A percentile compares a stretch with the other conserved stretches of the same genome.
Evolutionary conservation across 768 basidiomycete genomes (phyloP).

Genomic region (Pulveroboletus sp.): DNA sequence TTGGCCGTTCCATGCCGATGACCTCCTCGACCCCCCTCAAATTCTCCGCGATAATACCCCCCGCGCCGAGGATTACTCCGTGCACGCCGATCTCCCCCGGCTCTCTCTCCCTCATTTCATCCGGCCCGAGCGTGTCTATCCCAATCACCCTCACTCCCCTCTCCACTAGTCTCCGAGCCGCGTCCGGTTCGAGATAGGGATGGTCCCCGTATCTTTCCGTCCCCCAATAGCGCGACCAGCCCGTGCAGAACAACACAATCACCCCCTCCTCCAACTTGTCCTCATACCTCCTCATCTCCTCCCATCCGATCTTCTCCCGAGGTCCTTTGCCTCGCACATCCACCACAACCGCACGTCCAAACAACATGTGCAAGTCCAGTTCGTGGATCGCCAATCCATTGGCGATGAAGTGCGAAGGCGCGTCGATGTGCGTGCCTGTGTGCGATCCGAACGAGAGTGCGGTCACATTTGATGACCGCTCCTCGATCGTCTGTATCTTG

Average conservation of each 20-base stretch:
- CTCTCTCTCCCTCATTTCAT: slow-evolving; percentile 36
- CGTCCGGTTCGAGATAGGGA: slow-evolving; percentile 53
- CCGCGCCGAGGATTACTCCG: slow-evolving; percentile 52
- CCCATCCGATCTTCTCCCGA: slow-evolving; percentile 55
- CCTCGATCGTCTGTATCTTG: slow-evolving; percentile 3
- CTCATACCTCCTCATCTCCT: slow-evolving; percentile 37
- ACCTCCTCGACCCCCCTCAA: slow-evolving; percentile 51
- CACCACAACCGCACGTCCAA: slow-evolving; percentile 50
- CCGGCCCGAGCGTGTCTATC: slow-evolving; percentile 61
- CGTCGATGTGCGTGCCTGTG: slow-evolving; percentile 75
- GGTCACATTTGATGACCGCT: slow-evolving; percentile 12
- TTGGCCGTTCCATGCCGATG: slow-evolving; percentile 30
- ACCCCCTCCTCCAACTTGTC: slow-evolving; percentile 37
- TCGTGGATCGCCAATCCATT: slow-evolving; percentile 52
- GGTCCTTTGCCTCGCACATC: slow-evolving; percentile 44
- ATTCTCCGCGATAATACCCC: slow-evolving; percentile 67
- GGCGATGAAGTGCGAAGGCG: slow-evolving; percentile 63
- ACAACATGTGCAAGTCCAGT: slow-evolving; percentile 47
- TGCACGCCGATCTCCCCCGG: slow-evolving; percentile 38
- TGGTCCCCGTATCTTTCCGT: slow-evolving; percentile 49
- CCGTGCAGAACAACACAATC: slow-evolving; percentile 57
- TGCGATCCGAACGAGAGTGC: slow-evolving; percentile 58
- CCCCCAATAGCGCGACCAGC: slow-evolving; percentile 58
- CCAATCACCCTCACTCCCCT: slow-evolving; percentile 55
- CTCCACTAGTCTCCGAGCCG: slow-evolving; percentile 46